Conservation (phyloP, 148 eudicot species). For the Drosera capensis region DNA sequence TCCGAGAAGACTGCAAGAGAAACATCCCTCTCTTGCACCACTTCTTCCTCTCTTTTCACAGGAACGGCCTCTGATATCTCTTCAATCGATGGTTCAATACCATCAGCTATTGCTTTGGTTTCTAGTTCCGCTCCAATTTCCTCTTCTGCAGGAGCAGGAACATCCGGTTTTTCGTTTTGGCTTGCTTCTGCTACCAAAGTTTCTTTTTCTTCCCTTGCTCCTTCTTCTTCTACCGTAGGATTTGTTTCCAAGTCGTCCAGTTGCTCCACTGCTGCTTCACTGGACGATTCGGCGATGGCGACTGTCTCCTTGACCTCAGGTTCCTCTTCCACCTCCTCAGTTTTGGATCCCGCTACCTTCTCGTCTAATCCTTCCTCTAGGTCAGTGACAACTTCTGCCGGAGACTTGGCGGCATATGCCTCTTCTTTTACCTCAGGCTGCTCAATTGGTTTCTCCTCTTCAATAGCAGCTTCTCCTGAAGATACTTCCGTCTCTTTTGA, state of each 20-base stretch:
- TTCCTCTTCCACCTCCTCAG: no score
- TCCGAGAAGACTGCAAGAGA: neutral
- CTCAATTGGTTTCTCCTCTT: no score
- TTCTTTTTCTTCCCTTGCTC: neutral
- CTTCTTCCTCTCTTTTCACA: constrained; percentile 1
- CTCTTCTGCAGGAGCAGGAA: neutral
- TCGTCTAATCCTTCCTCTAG: no score
- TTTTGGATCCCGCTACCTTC: no score
- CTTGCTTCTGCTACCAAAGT: neutral
- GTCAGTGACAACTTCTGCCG: no score
- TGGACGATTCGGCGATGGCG: no score
- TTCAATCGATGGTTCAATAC: constrained; percentile 7
- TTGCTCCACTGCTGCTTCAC: no score
- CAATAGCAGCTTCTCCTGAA: no score
- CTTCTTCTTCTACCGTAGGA: neutral
- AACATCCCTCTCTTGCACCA: neutral
- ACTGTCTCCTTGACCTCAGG: no score
- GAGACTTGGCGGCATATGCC: no score
- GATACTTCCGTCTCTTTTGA: no score
- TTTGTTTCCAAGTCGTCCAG: neutral
- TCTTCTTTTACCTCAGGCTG: no score
- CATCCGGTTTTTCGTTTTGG: neutral
- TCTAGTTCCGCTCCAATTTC: neutral
- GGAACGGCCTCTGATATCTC: neutral
- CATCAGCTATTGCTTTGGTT: constrained; percentile 8